Conservation (phyloP, 371 early-diverging fungal genomes). For the Choanephora cucurbitarum region DNA sequence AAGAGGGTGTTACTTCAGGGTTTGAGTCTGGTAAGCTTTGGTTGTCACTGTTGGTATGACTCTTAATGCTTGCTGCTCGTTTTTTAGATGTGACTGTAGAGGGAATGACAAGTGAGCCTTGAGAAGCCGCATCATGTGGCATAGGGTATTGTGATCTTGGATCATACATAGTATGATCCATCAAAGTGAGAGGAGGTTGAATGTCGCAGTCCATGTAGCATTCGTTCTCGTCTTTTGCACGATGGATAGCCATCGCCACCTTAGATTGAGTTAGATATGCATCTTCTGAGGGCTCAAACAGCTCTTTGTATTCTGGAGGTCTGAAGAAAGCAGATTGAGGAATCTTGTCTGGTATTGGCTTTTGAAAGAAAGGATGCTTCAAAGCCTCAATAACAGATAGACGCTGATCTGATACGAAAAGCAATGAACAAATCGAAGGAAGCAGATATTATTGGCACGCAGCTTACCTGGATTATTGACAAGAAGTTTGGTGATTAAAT, state of each 20-base stretch:
- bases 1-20: no score
- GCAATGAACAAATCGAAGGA: no score
- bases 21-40: no score
- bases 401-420: conserved; percentile 9
- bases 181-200: conserved; percentile 9
- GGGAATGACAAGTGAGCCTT: not conserved
- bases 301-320: conserved; percentile 2
- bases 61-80: no score
- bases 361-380: conserved; percentile 21
- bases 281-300: conserved; percentile 2
- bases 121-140: not conserved
- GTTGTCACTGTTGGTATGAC: no score
- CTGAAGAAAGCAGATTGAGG: conserved; percentile 10
- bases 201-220: conserved; percentile 9
- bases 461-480: conserved; percentile 71
- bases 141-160: conserved; percentile 20
- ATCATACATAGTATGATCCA: conserved; percentile 11
- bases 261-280: conserved; percentile 3
- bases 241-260: conserved; percentile 7
- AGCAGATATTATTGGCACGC: not conserved
- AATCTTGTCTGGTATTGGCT: conserved; percentile 15
- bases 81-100: not conserved
- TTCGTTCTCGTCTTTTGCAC: conserved; percentile 5
- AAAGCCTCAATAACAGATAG: conserved; percentile 19
- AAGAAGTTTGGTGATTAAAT: conserved; percentile 80